These are phyloP conservation scores for Rosa hybrid DNA, from an alignment of 331 rosid species.

Conservation along the genomic window DNA sequence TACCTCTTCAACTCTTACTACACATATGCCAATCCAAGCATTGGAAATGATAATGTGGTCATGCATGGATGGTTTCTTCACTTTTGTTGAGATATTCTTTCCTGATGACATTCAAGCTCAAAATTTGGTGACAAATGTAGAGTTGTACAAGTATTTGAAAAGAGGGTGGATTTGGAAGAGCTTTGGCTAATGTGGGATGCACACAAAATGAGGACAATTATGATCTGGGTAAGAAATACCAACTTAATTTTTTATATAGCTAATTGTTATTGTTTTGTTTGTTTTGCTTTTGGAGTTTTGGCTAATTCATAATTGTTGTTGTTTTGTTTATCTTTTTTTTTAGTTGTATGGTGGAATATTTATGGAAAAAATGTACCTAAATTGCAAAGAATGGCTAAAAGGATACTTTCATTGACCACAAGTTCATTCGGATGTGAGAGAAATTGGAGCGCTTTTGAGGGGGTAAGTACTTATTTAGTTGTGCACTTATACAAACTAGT, in stretches of 20 bases:
- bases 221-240: too few relatives aligned
- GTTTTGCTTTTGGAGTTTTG: too few relatives aligned
- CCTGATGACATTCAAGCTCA: too few relatives aligned
- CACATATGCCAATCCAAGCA: background rate
- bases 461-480: too few relatives aligned
- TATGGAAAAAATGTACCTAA: background rate
- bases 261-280: background rate
- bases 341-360: background rate
- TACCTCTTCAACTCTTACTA: background rate
- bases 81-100: background rate
- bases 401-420: background rate
- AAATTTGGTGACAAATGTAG: too few relatives aligned
- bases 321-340: background rate
- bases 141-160: too few relatives aligned
- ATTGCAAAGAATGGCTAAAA: background rate
- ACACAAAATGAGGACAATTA: too few relatives aligned
- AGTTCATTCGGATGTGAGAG: constrained; percentile 3
- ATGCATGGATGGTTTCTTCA: background rate
- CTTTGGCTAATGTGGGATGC: too few relatives aligned
- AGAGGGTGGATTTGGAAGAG: too few relatives aligned
- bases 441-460: background rate
- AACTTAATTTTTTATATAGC: too few relatives aligned
- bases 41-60: background rate
- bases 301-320: background rate
- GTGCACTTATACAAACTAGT: too few relatives aligned